Evolutionary conservation across 306 rosid species (phyloP).

Genomic region (Canavalia gladiata): DNA sequence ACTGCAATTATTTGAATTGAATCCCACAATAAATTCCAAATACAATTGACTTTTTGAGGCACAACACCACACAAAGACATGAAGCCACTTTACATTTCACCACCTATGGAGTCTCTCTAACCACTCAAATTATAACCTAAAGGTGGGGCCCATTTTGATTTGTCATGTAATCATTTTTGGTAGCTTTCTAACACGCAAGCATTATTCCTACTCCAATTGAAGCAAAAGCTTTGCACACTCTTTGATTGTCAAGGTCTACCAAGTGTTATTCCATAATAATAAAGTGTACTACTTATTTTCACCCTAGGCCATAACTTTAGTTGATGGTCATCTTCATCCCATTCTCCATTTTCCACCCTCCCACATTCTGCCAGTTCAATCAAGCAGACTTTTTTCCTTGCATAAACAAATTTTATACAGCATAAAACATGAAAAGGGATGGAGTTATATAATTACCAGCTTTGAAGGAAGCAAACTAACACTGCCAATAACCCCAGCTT

Average conservation of each 20-base stretch:
- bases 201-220: constrained; percentile 28
- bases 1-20: constrained; percentile 35
- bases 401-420: background rate
- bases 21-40: constrained; percentile 21
- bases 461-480: constrained; percentile 17
- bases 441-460: too few species aligned
- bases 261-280: constrained; percentile 5
- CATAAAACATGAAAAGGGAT: background rate
- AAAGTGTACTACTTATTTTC: constrained; percentile 17
- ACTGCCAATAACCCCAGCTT: background rate
- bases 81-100: constrained; percentile 26
- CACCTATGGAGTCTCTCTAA: constrained; percentile 37
- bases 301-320: constrained; percentile 22
- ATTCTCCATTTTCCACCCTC: constrained; percentile 27
- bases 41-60: constrained; percentile 33
- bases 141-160: constrained; percentile 12
- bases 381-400: constrained; percentile 17
- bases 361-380: constrained; percentile 23
- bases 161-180: background rate
- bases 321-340: constrained; percentile 11
- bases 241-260: constrained; percentile 18
- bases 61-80: constrained; percentile 7
- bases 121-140: constrained; percentile 8
- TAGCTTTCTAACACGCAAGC: background rate
- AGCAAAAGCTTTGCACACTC: constrained; percentile 27